Evolutionary conservation across 768 basidiomycete genomes (phyloP).

Genomic region (Russula compacta): DNA sequence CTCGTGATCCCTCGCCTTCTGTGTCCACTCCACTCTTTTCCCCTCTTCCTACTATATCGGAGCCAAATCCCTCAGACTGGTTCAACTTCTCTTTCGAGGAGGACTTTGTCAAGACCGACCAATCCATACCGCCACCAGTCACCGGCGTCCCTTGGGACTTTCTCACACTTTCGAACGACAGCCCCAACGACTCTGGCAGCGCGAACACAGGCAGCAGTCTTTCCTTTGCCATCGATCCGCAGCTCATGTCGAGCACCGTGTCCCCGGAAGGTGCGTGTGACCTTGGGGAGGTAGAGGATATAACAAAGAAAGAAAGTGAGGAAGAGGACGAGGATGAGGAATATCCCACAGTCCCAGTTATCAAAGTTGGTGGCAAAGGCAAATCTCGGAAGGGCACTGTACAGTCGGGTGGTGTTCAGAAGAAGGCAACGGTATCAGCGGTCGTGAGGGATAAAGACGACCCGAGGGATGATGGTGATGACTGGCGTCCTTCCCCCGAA

Average conservation of each 20-base stretch:
- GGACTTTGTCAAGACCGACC: slow-evolving; percentile 26
- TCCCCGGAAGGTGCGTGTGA: slow-evolving; percentile 33
- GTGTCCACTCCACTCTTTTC: slow-evolving; percentile 16
- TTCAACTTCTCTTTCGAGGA: slow-evolving; percentile 27
- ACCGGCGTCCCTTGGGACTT: slow-evolving; percentile 32
- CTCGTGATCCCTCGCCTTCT: slow-evolving; percentile 19
- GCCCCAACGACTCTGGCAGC: slow-evolving; percentile 22
- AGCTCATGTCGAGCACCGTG: slow-evolving; percentile 61
- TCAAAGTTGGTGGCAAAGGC: slow-evolving; percentile 36
- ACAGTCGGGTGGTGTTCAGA: slow-evolving; percentile 62
- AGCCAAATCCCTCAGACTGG: slow-evolving; percentile 13
- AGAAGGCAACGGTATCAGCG: slow-evolving; percentile 36
- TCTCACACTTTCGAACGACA: slow-evolving; percentile 28
- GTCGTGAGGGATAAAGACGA: slow-evolving; percentile 37
- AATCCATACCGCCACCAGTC: slow-evolving; percentile 23
- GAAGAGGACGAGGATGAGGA: slow-evolving; percentile 29
- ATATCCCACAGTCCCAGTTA: slow-evolving; percentile 22
- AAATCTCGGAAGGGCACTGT: slow-evolving; percentile 62
- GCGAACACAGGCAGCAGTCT: slow-evolving; percentile 13
- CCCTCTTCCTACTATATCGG: slow-evolving; percentile 14
- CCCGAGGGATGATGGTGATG: slow-evolving; percentile 50
- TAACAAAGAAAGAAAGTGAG: slow-evolving; percentile 25
- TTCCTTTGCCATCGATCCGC: slow-evolving; percentile 58
- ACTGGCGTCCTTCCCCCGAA: slow-evolving; percentile 83
- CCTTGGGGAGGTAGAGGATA: slow-evolving; percentile 32